Evolutionary conservation across 164 flowering plant species (phyloP), one percentile per base, ranked within the genome.

Genomic region (Kalanchoe fedtschenkoi): DNA sequence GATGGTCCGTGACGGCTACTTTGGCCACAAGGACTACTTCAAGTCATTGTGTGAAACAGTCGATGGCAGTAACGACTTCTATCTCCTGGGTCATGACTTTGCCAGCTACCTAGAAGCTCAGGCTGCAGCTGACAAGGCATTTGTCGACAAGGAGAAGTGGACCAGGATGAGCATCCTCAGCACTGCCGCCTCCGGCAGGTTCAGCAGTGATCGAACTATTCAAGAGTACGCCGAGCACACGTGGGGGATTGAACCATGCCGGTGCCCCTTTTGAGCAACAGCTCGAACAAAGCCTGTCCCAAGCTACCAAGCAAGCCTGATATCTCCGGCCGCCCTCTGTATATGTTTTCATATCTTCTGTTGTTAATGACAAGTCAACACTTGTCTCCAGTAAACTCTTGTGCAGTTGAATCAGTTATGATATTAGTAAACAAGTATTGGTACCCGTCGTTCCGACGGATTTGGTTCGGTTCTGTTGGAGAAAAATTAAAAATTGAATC

Each of bases 1-100:
- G 78, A 82, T 80, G 87, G 78, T 82, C 42, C 76, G 80, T 9
- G 84, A 82, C 59, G 87, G 84, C 28, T 69, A 78, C 69, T 82
- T 82, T 67, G 87, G 87, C 34, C 69, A 69, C 62, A 17, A 76
- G 65, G 87, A 82, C 62, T 78, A 82, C 68, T 82, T 82, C 70
- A 66, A 76, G 56, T 74, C 87, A 38, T 61, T 82, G 44, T 82
- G 87, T 47, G 81, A 82, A 39, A 60, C 67, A 11, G 53, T 82
- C 8, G 87, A 82, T 30, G 67, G 62, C 30, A 72, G 71, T 6
- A 62, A 67, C n/a, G 87, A 82, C 69, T 78, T 67, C 67, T 82
- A 78, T 71, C 81, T 82, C 43, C 78, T 82, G n/a, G 87, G 83
- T 56, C 41, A 68, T 51, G 87, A 82, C 67, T 82, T 82, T 56